Conservation (phyloP, 2,329 filamentous ascomycete genomes). For the Paraconiothyrium brasiliense region DNA sequence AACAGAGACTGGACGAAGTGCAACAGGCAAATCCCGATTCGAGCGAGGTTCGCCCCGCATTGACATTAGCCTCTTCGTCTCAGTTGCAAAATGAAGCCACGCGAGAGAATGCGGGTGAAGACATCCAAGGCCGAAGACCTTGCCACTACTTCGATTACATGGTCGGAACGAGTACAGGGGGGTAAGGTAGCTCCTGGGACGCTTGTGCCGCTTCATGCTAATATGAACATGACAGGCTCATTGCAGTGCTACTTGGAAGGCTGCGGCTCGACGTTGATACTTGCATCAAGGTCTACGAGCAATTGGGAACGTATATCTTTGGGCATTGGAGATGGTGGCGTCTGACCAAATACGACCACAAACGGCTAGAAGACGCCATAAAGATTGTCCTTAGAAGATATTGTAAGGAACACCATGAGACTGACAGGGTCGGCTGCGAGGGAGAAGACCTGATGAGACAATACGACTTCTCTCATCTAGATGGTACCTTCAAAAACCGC, state of each 20-base stretch:
- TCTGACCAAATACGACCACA: constrained; percentile 4
- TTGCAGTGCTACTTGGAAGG: constrained; percentile 12
- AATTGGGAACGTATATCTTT: constrained; percentile 5
- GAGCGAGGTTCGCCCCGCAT: not conserved
- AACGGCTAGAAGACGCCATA: not conserved
- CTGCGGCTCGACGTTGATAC: constrained; percentile 10
- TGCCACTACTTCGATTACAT: constrained; percentile 12
- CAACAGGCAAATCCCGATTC: not conserved
- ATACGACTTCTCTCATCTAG: constrained; percentile 8
- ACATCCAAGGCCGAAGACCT: not conserved
- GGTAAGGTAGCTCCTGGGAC: not conserved
- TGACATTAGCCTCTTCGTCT: not conserved
- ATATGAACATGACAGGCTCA: not conserved
- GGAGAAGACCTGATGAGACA: constrained; percentile 4
- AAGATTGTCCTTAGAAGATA: not conserved
- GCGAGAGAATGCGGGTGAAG: not conserved
- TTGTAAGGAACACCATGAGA: constrained; percentile 2
- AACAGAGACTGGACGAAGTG: not conserved
- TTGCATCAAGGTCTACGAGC: constrained; percentile 2
- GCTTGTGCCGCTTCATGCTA: not conserved
- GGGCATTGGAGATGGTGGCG: constrained; percentile 5
- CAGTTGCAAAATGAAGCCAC: not conserved
- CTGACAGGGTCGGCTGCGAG: not conserved
- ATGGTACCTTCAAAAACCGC: not conserved
- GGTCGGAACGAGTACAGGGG: constrained; percentile 11